Percentiles rank a stretch among this genome's conserved stretches.
phyloP scores from a whole-genome alignment of 1,284 basidiomycete genomes.

The Moesziomyces aphidis region DNA sequence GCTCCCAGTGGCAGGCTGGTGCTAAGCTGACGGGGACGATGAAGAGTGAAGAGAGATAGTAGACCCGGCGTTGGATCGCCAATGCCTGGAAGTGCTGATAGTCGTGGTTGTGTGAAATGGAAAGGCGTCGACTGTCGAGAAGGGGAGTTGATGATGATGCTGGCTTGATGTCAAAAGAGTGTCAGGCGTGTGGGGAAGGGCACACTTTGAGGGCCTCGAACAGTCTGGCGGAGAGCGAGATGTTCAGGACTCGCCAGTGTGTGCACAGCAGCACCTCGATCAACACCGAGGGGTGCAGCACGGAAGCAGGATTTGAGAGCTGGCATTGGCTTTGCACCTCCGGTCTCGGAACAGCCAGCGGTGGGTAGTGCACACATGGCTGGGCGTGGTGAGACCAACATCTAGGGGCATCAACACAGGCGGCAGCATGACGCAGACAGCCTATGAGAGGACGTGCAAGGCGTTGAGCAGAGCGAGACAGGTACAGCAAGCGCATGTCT shows the following conservation, averaged over 20 bases:
- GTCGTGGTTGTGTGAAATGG: too few relatives aligned
- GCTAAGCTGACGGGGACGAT: background rate
- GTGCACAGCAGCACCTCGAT: background rate
- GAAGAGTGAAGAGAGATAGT: background rate
- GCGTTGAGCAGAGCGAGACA: background rate
- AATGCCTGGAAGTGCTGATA: too few relatives aligned
- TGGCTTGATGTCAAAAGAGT: background rate
- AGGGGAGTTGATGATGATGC: background rate
- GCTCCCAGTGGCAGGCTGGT: background rate
- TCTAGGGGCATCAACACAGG: slow-evolving; percentile 5
- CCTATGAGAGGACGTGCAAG: background rate
- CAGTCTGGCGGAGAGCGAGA: background rate
- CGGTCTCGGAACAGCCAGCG: background rate
- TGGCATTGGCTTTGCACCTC: background rate
- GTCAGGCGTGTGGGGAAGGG: background rate
- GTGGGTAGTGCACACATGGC: background rate
- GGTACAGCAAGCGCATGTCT: slow-evolving; percentile 1
- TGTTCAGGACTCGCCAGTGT: background rate
- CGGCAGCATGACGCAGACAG: background rate
- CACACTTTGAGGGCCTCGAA: background rate
- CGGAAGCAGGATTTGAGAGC: too few relatives aligned
- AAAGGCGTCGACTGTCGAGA: too few relatives aligned
- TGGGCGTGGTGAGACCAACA: slow-evolving; percentile 5
- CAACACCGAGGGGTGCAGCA: background rate
- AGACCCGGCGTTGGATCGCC: background rate